A percentile compares a stretch with the other conserved stretches of the same genome.
Conservation (phyloP, 2,329 filamentous ascomycete species). For the Venturia nashicola region DNA sequence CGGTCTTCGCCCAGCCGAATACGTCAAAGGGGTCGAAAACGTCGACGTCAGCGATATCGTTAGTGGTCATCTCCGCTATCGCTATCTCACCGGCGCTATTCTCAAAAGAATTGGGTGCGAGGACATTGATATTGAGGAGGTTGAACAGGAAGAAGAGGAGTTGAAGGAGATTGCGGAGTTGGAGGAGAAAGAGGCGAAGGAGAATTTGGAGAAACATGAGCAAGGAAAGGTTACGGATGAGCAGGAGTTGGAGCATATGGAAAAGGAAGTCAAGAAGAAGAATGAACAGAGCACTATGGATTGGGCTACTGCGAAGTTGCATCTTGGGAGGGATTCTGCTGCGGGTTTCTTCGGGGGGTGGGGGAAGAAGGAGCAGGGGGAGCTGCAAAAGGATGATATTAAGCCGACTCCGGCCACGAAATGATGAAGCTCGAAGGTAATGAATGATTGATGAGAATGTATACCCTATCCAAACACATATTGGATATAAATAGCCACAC, state of each 20-base stretch:
- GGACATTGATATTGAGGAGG: slow-evolving; percentile 34
- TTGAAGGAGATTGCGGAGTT: slow-evolving; percentile 21
- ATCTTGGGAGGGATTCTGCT: background rate
- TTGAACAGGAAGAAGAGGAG: slow-evolving; percentile 32
- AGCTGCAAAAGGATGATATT: slow-evolving; percentile 1
- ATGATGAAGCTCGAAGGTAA: background rate
- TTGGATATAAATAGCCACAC: no score
- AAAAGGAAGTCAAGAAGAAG: slow-evolving; percentile 30
- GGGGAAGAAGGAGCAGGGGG: background rate
- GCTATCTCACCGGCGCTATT: slow-evolving; percentile 38
- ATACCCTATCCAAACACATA: no score
- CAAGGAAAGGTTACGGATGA: slow-evolving; percentile 15
- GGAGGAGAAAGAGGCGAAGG: slow-evolving; percentile 26
- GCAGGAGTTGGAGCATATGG: slow-evolving; percentile 19
- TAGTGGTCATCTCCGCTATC: slow-evolving; percentile 49
- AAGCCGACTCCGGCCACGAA: background rate
- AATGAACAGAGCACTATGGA: slow-evolving; percentile 31
- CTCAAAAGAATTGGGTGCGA: slow-evolving; percentile 40
- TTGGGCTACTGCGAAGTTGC: slow-evolving; percentile 31
- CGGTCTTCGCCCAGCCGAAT: slow-evolving; percentile 62
- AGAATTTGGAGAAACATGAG: slow-evolving; percentile 12
- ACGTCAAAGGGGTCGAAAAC: slow-evolving; percentile 52
- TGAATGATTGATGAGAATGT: background rate
- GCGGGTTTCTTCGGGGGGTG: background rate
- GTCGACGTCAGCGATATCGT: slow-evolving; percentile 40